Conservation (phyloP, 345 rosid genomes). For the Bruguiera sexangula region DNA sequence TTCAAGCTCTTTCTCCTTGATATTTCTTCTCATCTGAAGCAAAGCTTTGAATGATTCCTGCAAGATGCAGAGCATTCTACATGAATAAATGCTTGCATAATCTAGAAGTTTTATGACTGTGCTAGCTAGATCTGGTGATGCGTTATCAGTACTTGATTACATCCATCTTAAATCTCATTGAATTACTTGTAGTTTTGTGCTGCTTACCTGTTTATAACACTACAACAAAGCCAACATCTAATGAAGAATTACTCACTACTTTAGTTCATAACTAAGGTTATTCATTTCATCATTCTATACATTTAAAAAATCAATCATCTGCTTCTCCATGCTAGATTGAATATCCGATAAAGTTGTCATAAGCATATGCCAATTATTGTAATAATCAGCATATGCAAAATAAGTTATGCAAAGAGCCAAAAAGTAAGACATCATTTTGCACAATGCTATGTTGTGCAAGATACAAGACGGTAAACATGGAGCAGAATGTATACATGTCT, state of each 20-base stretch:
- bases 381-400: not conserved
- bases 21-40: slow-evolving; percentile 69
- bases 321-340: not conserved
- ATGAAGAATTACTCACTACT: not conserved
- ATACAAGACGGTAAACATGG: slow-evolving; percentile 15
- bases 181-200: not conserved
- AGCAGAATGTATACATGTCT: slow-evolving; percentile 57
- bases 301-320: not conserved
- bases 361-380: not conserved
- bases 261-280: not conserved
- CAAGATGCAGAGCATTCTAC: slow-evolving; percentile 4
- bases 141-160: not conserved
- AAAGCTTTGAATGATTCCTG: slow-evolving; percentile 75
- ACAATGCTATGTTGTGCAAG: not conserved
- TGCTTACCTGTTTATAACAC: not conserved
- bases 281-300: not conserved
- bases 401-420: not conserved
- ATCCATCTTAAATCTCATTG: not conserved
- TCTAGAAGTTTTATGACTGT: not conserved
- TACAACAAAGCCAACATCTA: not conserved
- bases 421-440: not conserved
- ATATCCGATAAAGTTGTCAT: not conserved
- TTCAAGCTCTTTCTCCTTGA: slow-evolving; percentile 83
- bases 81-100: slow-evolving; percentile 6
- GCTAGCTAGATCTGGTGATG: not conserved